These are phyloP conservation scores for Endocarpon pusillum DNA, from an alignment of 495 filamentous ascomycete genomes.

Conservation along the genomic window DNA sequence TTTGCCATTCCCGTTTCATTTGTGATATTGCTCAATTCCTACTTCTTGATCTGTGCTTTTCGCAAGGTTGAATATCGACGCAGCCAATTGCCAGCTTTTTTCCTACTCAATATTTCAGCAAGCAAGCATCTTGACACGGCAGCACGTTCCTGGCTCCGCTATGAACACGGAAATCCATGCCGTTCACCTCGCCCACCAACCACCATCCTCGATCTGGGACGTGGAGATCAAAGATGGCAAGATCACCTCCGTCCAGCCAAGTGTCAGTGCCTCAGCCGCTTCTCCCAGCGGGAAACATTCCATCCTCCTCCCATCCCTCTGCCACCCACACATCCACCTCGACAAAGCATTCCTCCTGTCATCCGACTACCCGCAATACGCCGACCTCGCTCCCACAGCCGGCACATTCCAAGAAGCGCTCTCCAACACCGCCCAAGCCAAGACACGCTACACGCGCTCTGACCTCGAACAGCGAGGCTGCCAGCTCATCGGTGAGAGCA, in stretches of 20 bases:
- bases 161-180: no score
- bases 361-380: slow-evolving; percentile 32
- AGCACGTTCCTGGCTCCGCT: no score
- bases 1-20: no score
- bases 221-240: slow-evolving; percentile 22
- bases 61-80: no score
- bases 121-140: no score
- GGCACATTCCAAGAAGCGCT: slow-evolving; percentile 56
- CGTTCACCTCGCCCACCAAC: slow-evolving; percentile 22
- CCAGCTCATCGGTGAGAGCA: slow-evolving; percentile 50
- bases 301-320: slow-evolving; percentile 35
- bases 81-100: no score
- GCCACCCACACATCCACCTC: slow-evolving; percentile 61
- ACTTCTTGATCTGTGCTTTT: no score
- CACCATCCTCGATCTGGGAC: slow-evolving; percentile 22
- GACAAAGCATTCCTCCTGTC: slow-evolving; percentile 57
- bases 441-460: slow-evolving; percentile 36
- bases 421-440: slow-evolving; percentile 40
- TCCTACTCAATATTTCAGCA: no score
- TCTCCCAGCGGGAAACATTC: slow-evolving; percentile 7
- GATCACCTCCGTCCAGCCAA: slow-evolving; percentile 24
- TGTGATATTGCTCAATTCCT: no score
- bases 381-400: slow-evolving; percentile 35
- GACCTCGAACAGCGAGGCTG: slow-evolving; percentile 46
- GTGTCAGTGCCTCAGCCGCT: slow-evolving; percentile 8